Conservation (phyloP, 352 stramenopile species). For the Plasmopara viticola region DNA sequence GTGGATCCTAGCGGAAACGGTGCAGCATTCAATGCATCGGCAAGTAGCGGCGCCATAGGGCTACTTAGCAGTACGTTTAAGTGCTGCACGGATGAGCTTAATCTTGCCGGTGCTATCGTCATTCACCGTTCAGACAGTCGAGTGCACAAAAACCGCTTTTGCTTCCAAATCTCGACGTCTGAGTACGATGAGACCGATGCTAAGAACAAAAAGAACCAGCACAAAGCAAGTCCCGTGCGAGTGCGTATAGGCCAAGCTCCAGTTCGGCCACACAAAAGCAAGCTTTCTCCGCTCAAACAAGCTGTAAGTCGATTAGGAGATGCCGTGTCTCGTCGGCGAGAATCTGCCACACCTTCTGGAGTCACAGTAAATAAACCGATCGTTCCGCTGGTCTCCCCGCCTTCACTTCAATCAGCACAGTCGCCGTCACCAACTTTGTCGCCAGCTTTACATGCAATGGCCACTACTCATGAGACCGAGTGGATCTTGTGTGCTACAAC, state of each 20-base stretch:
- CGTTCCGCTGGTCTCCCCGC: slow-evolving; percentile 8
- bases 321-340: slow-evolving; percentile 28
- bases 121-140: slow-evolving; percentile 70
- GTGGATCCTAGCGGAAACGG: slow-evolving; percentile 14
- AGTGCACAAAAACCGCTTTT: slow-evolving; percentile 65
- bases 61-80: slow-evolving; percentile 5
- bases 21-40: slow-evolving; percentile 13
- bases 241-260: slow-evolving; percentile 15
- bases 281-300: slow-evolving; percentile 59
- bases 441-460: neutral
- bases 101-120: slow-evolving; percentile 72
- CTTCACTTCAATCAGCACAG: slow-evolving; percentile 5
- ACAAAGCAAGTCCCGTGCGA: slow-evolving; percentile 18
- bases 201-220: slow-evolving; percentile 10
- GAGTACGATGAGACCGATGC: slow-evolving; percentile 30
- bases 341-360: slow-evolving; percentile 8
- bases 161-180: slow-evolving; percentile 73
- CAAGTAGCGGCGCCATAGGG: slow-evolving; percentile 5
- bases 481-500: slow-evolving; percentile 66
- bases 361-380: slow-evolving; percentile 1
- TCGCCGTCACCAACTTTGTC: slow-evolving; percentile 14
- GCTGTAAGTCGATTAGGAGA: slow-evolving; percentile 51
- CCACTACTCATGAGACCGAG: slow-evolving; percentile 29
- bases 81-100: slow-evolving; percentile 57
- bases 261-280: slow-evolving; percentile 29